Evolutionary conservation across 306 rosid species (phyloP), one percentile per base, ranked within the genome.

Genomic region (Begonia peltatifolia): DNA sequence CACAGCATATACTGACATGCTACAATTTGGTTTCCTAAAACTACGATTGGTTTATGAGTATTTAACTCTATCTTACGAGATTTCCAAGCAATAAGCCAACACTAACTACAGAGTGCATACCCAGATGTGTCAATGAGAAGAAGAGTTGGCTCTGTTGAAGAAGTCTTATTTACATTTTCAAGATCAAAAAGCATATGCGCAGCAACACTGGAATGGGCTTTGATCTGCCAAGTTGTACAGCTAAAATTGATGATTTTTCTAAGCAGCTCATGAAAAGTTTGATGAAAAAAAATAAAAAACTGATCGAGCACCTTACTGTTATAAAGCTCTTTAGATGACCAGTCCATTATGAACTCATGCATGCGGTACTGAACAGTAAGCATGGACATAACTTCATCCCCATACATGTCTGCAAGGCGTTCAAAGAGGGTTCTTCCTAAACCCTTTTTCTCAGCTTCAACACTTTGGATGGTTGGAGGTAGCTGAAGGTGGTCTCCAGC

Each of bases 401-500:
- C 88, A 64, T 86, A 83, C 74, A 75, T 71, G 46, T 79, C 87
- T 4, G 81, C 92, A 70, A 90, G 94, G 61, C 99, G 85, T 74
- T 90, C 99, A 68, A 86, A 90, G 18, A 85, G 88, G 52, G 95
- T 90, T 77, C 84, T 79, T 64, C 99, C 92, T 69, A 90, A 71
- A 59, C 99, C 99, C 65, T 80, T 90, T 82, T 77, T 90, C 87
- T 90, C 95, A 48, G 99, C 99, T 77, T 90, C 99, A 71, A 71
- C 92, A 75, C 99, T 90, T 78, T 90, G 95, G 64, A 90, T 90
- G 71, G 95, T 90, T 17, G 99, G 99, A 61, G 99, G 99, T 60
- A 90, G 95, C 79, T 90, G 99, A 71, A 90, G 95, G 74, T 90
- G 99, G 66, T 90, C 99, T 63, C 99, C 99, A 41, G 87, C 81